A percentile compares a stretch with the other conserved stretches of the same genome.
phyloP scores from a whole-genome alignment of 2,329 filamentous ascomycete species.

The Botrytis fabae region DNA sequence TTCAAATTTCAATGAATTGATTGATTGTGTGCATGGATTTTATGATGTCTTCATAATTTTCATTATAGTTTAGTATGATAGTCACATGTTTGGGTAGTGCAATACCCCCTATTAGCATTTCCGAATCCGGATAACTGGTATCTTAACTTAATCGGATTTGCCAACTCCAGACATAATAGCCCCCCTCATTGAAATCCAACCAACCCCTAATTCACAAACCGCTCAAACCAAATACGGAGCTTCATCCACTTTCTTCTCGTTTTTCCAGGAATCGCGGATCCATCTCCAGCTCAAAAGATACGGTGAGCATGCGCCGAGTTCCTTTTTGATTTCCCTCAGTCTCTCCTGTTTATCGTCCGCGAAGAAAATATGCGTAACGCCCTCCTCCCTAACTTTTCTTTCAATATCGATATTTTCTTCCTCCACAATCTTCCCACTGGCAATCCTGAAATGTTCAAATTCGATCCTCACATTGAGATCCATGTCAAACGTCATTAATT shows the following conservation, averaged over 20 bases:
- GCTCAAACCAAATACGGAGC: constrained; percentile 53
- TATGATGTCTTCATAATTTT: not conserved
- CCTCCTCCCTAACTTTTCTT: constrained; percentile 51
- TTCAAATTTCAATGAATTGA: not conserved
- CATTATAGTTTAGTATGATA: not conserved
- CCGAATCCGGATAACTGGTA: not conserved
- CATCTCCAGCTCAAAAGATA: constrained; percentile 69
- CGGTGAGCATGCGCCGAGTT: constrained; percentile 53
- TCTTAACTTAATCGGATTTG: not conserved
- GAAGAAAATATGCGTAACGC: constrained; percentile 73
- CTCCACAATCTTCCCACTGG: constrained; percentile 24
- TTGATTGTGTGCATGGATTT: not conserved
- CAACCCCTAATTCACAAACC: not conserved
- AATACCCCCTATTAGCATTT: not conserved
- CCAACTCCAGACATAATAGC: not conserved
- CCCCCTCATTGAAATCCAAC: not conserved
- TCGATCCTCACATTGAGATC: not conserved
- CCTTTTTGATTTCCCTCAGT: constrained; percentile 44
- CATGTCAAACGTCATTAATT: not conserved
- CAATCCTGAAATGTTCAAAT: not conserved
- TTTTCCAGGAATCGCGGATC: constrained; percentile 79
- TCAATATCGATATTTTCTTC: constrained; percentile 41
- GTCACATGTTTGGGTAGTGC: not conserved
- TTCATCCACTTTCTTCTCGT: constrained; percentile 78
- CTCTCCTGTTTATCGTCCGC: constrained; percentile 44